phyloP scores from a whole-genome alignment of 805 yeast species.

The Osmozyma mogii region DNA sequence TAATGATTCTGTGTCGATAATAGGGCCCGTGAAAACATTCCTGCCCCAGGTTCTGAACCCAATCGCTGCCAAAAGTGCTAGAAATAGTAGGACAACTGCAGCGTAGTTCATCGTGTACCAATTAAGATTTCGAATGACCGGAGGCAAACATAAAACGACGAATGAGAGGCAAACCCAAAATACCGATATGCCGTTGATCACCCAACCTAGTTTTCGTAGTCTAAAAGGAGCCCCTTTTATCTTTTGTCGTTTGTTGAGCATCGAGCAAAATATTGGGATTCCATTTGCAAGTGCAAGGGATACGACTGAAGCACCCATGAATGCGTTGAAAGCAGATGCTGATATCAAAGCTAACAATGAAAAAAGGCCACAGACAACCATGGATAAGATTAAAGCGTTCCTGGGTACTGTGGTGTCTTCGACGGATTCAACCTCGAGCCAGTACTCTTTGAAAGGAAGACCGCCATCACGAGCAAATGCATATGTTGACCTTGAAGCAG shows the following conservation, averaged over 20 bases:
- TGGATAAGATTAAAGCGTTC: constrained; percentile 59
- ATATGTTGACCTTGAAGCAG: constrained; percentile 76
- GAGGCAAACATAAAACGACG: constrained; percentile 62
- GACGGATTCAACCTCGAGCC: constrained; percentile 57
- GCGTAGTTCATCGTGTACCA: constrained; percentile 54
- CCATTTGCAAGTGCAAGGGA: constrained; percentile 70
- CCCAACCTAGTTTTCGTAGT: constrained; percentile 55
- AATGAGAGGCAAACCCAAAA: constrained; percentile 53
- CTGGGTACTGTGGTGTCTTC: constrained; percentile 58
- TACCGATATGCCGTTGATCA: constrained; percentile 50
- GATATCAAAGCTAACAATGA: constrained; percentile 64
- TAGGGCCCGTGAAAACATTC: constrained; percentile 56
- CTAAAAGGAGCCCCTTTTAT: constrained; percentile 64
- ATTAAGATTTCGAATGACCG: constrained; percentile 39
- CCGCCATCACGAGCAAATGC: constrained; percentile 83
- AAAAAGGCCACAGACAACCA: constrained; percentile 50
- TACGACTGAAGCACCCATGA: constrained; percentile 75
- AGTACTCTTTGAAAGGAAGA: constrained; percentile 52
- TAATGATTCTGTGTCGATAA: constrained; percentile 37
- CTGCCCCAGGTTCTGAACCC: constrained; percentile 60
- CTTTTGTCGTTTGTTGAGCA: constrained; percentile 52
- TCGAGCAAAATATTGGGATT: constrained; percentile 59
- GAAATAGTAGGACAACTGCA: constrained; percentile 45
- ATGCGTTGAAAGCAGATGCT: constrained; percentile 71
- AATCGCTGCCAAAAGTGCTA: constrained; percentile 40